Conservation (phyloP, 345 rosid species). For the Syzygium aromaticum region DNA sequence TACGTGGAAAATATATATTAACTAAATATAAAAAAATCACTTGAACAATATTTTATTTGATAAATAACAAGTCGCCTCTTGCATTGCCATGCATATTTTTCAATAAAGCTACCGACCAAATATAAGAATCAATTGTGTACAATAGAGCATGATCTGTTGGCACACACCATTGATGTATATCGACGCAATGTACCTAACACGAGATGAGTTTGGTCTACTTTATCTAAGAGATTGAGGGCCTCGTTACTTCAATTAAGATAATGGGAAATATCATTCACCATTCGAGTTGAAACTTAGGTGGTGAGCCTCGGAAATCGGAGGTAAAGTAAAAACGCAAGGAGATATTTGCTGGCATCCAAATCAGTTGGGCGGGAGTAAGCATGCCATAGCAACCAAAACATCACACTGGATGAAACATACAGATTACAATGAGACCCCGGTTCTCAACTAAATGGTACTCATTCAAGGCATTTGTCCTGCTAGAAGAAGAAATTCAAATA, state of each 20-base stretch:
- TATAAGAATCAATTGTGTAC: not conserved
- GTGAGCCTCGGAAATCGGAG: not conserved
- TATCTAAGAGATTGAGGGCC: not conserved
- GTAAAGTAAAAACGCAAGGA: accelerated
- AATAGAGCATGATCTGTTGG: accelerated
- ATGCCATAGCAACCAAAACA: not conserved
- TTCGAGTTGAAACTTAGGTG: not conserved
- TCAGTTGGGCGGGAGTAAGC: not conserved
- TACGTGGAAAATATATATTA: too few relatives aligned
- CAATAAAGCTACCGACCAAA: not conserved
- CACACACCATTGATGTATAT: not conserved
- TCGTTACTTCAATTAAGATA: too few relatives aligned
- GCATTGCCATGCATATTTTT: not conserved
- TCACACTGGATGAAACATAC: not conserved
- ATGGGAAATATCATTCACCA: not conserved
- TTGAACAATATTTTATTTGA: too few relatives aligned
- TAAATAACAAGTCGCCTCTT: accelerated
- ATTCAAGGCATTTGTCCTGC: not conserved
- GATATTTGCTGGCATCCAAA: not conserved
- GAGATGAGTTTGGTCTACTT: not conserved
- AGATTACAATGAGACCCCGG: accelerated
- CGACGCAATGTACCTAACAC: not conserved
- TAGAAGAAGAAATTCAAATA: too few relatives aligned
- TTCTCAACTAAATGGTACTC: accelerated
- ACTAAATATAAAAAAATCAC: not conserved